Conservation (phyloP, 2,329 filamentous ascomycete genomes). For the Arthrobotrys conoides region DNA sequence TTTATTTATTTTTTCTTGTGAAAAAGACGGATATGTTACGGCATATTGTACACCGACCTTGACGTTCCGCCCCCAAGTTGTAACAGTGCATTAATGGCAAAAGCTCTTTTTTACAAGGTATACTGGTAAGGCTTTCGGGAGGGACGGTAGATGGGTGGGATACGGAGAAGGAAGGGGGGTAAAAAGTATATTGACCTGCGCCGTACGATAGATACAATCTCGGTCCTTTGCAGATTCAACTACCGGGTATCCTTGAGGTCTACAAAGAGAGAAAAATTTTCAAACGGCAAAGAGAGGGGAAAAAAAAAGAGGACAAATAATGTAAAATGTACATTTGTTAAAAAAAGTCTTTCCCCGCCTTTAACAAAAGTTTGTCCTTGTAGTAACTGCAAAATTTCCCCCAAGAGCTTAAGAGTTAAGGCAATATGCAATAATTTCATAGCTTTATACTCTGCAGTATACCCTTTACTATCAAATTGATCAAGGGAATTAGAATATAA, state of each 20-base stretch:
- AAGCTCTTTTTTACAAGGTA: slow-evolving; percentile 15
- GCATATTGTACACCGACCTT: slow-evolving; percentile 15
- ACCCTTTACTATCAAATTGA: not conserved
- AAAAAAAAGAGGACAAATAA: slow-evolving; percentile 31
- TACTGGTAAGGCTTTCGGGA: slow-evolving; percentile 33
- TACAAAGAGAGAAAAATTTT: slow-evolving; percentile 1
- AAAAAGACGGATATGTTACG: slow-evolving; percentile 6
- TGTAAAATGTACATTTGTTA: not conserved
- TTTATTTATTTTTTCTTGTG: not conserved
- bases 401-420: not conserved
- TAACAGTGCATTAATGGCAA: slow-evolving; percentile 30
- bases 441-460: not conserved
- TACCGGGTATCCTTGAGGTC: slow-evolving; percentile 35
- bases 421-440: slow-evolving; percentile 26
- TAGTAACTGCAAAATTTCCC: not conserved
- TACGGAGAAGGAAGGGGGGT: not conserved
- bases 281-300: not conserved
- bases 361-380: not conserved
- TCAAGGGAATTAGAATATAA: slow-evolving; percentile 7
- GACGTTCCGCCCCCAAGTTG: slow-evolving; percentile 2
- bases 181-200: slow-evolving; percentile 39
- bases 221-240: slow-evolving; percentile 9
- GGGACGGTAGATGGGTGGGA: slow-evolving; percentile 26
- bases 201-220: slow-evolving; percentile 33
- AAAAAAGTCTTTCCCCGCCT: not conserved